Evolutionary conservation across 192 early-diverging fungal genomes (phyloP).

Genomic region (Rhizoclosmatium globosum): DNA sequence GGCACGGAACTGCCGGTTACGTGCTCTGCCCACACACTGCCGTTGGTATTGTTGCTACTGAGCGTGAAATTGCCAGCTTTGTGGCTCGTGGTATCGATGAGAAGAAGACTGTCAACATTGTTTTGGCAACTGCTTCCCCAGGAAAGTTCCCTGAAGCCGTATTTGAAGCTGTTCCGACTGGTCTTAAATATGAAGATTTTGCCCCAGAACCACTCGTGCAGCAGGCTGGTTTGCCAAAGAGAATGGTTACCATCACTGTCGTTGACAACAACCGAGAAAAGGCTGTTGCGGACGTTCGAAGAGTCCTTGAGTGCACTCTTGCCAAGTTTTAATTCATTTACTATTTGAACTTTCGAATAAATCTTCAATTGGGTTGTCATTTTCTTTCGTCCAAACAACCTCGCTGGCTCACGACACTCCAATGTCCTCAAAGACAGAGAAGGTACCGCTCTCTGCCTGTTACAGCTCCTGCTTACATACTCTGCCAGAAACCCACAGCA

Average conservation of each 20-base stretch:
- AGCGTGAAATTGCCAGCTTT: slow-evolving; percentile 41
- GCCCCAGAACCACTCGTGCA: slow-evolving; percentile 56
- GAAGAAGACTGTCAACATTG: slow-evolving; percentile 56
- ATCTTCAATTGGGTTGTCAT: background rate
- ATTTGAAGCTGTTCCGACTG: slow-evolving; percentile 66
- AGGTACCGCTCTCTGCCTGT: background rate
- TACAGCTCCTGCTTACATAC: background rate
- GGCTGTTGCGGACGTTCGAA: slow-evolving; percentile 17
- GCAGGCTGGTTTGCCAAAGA: slow-evolving; percentile 54
- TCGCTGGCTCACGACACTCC: too few species aligned
- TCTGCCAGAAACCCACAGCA: slow-evolving; percentile 39
- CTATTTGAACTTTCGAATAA: background rate
- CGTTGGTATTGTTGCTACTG: slow-evolving; percentile 89
- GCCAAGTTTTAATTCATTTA: background rate
- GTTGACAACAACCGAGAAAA: slow-evolving; percentile 17
- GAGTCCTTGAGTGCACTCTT: slow-evolving; percentile 18
- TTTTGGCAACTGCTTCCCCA: slow-evolving; percentile 92
- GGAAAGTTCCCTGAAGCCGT: slow-evolving; percentile 97
- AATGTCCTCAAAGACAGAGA: background rate
- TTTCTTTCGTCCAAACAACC: too few species aligned
- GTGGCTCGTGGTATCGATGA: slow-evolving; percentile 31
- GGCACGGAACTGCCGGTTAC: slow-evolving; percentile 78
- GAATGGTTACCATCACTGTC: slow-evolving; percentile 34
- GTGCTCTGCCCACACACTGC: slow-evolving; percentile 97
- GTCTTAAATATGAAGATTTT: slow-evolving; percentile 56